Percentiles rank a stretch among this genome's conserved stretches.
Evolutionary conservation across 345 rosid genomes (phyloP).

Genomic region (Draba incana): DNA sequence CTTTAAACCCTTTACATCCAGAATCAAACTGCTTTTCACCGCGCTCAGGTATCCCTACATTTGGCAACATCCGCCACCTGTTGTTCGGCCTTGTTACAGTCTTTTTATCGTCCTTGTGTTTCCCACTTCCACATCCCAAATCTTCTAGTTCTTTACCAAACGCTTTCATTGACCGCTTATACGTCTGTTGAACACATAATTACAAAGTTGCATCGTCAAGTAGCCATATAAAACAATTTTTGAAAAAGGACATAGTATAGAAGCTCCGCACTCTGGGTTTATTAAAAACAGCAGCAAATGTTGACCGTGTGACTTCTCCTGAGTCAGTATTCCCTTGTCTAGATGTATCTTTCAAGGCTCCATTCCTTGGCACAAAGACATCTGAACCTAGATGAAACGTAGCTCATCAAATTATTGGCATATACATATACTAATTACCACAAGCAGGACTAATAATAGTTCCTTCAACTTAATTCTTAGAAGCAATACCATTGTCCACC

Average conservation of each 20-base stretch:
- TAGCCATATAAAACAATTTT: slow-evolving; percentile 18
- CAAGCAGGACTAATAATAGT: background rate
- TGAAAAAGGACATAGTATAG: slow-evolving; percentile 5
- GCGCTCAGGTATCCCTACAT: slow-evolving; percentile 31
- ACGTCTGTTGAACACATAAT: slow-evolving; percentile 49
- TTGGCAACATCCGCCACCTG: slow-evolving; percentile 45
- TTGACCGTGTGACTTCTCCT: slow-evolving; percentile 45
- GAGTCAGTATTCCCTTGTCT: slow-evolving; percentile 41
- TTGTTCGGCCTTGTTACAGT: slow-evolving; percentile 33
- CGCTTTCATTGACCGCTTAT: slow-evolving; percentile 40
- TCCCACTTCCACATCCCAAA: slow-evolving; percentile 40
- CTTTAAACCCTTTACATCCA: slow-evolving; percentile 29
- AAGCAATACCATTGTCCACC: slow-evolving; percentile 22
- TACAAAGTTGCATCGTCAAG: slow-evolving; percentile 16
- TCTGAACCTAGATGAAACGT: slow-evolving; percentile 44
- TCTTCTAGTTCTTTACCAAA: slow-evolving; percentile 48
- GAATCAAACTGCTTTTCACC: slow-evolving; percentile 37
- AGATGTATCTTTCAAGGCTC: slow-evolving; percentile 37
- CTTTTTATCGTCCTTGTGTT: slow-evolving; percentile 41
- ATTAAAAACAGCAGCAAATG: slow-evolving; percentile 48
- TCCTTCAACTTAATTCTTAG: background rate
- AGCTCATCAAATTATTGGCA: background rate
- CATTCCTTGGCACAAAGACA: slow-evolving; percentile 39
- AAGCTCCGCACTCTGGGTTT: slow-evolving; percentile 57
- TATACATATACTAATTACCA: background rate